Base-by-base conservation (phyloP, 768 basidiomycete species). In the Grammothele lineata region DNA sequence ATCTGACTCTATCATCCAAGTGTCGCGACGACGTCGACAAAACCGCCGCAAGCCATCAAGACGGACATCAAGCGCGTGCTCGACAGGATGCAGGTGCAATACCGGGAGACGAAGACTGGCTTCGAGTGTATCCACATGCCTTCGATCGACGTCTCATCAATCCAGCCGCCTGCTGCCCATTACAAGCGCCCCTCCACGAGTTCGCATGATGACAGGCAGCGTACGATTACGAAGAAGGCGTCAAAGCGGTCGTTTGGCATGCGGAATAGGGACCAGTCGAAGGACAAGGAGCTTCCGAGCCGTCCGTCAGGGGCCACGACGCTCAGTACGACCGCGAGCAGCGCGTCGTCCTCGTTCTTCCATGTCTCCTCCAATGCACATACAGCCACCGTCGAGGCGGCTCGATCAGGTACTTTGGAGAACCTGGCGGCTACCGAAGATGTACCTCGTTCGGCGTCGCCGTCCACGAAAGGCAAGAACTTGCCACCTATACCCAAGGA, bases 51-150 rank as follows among this genome's bases (percentile, higher is more conserved):
- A 12, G 73, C 79, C 8, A 83, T 98, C 67, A 88, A 91, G 65
- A 68, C 75, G 47, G 95, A 98, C 66, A 85, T 99, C 54, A 75
- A 78, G 40, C 78, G 80, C 11, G 94, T 96, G 1, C 76, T 98
- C 32, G 90, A 94, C 58, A 80, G 94, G 38, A 92, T 98, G 82
- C 92, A 94, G 53, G 87, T 99, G 25, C 91, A 92, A 65, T 92
- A 96, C 62, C 80, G 92, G 33, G 88, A 92, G 64, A 92, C 80
- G 56, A 89, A 85, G 67, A 74, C 81, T 47, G 96, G 95, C 2
- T 98, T 92, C 63, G 95, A 99, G 64, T 99, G 96, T 69, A 88
- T 95, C 19, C 92, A 99, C 63, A 67, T 89, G 24, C 95, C 95
- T 0, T 93, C 91, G 23, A 97, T 98, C 64, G 93, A 96, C 61